Evolutionary conservation across 108 stramenopile species (phyloP).

Genomic region (Stephanodiscus minutulus): DNA sequence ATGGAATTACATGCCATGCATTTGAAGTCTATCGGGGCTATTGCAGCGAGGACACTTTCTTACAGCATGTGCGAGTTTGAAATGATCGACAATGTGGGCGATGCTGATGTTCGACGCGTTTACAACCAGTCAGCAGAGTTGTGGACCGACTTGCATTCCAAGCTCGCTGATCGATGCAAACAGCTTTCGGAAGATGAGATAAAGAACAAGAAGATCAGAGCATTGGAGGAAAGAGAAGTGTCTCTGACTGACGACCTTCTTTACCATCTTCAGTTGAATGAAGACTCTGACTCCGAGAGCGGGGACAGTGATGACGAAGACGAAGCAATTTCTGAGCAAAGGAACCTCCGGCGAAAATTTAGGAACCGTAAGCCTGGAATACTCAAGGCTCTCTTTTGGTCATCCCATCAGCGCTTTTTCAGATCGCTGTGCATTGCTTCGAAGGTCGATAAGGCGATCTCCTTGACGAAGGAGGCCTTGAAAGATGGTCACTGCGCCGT

Average conservation of each 20-base stretch:
- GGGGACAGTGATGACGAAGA: constrained; percentile 28
- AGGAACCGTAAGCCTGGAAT: constrained; percentile 7
- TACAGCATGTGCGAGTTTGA: constrained; percentile 68
- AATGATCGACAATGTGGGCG: constrained; percentile 48
- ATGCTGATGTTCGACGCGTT: constrained; percentile 24
- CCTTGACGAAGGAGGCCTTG: constrained; percentile 55
- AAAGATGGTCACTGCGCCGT: constrained; percentile 59
- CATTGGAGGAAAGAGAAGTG: background rate
- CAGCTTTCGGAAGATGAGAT: constrained; percentile 7
- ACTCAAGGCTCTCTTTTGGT: constrained; percentile 55
- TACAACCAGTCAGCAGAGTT: constrained; percentile 60
- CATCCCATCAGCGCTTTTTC: constrained; percentile 76
- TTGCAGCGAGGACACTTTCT: constrained; percentile 61
- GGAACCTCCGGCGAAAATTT: constrained; percentile 34
- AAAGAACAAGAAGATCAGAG: constrained; percentile 16
- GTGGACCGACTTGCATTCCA: constrained; percentile 51
- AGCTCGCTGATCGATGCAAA: constrained; percentile 31
- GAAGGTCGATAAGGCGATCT: constrained; percentile 63
- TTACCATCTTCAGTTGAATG: constrained; percentile 12
- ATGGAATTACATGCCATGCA: constrained; percentile 77
- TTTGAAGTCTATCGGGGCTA: constrained; percentile 60
- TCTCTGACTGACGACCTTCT: constrained; percentile 15
- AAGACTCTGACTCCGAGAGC: constrained; percentile 22
- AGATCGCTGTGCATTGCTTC: constrained; percentile 64
- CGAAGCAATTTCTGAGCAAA: constrained; percentile 15